Conservation (phyloP, 768 basidiomycete genomes). For the Pholiota microspora region DNA sequence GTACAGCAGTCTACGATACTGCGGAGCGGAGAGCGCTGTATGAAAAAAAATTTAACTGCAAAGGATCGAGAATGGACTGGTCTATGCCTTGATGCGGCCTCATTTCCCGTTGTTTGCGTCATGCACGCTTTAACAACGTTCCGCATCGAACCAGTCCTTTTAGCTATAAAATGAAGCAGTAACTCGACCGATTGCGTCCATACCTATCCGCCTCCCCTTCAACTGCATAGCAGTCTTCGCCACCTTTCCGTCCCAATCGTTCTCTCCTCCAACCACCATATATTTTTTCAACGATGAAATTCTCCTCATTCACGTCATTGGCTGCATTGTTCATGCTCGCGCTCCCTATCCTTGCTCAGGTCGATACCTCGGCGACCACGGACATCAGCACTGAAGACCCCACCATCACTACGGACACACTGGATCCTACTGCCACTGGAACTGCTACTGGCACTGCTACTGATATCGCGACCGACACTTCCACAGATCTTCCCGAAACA, state of each 20-base stretch:
- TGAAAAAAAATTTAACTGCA: no score
- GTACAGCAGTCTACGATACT: neutral
- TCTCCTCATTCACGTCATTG: neutral
- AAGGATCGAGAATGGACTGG: neutral
- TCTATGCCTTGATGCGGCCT: neutral
- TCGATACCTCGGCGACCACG: neutral
- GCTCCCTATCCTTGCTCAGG: neutral
- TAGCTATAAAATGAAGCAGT: neutral
- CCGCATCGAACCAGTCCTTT: neutral
- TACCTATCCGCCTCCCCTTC: neutral
- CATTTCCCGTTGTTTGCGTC: no score
- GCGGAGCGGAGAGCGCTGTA: neutral
- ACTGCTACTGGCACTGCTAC: neutral
- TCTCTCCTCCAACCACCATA: neutral
- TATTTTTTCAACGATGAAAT: neutral
- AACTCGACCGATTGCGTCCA: neutral
- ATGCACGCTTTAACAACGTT: neutral
- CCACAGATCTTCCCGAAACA: neutral
- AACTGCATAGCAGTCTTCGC: neutral
- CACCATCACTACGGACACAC: neutral
- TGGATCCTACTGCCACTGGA: no score
- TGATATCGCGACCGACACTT: neutral
- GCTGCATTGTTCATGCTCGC: neutral
- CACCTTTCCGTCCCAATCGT: neutral
- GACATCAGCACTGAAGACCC: neutral